Conservation (phyloP, 768 basidiomycete species). For the Rubroboletus satanas region DNA sequence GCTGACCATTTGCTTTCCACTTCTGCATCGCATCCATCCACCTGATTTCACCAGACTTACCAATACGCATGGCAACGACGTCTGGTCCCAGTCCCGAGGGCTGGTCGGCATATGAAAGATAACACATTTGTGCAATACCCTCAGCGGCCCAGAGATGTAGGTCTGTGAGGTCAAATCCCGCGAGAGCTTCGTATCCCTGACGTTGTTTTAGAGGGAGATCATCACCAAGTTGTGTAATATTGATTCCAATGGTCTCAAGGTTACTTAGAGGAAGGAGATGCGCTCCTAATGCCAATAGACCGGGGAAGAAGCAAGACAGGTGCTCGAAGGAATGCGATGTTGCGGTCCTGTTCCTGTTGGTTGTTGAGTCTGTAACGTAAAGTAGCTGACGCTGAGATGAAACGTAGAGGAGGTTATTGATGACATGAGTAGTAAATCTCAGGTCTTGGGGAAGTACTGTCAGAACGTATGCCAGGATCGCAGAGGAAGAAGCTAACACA, state of each 20-base stretch:
- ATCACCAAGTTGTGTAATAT: slow-evolving; percentile 36
- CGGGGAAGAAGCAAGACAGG: slow-evolving; percentile 74
- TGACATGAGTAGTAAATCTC: slow-evolving; percentile 55
- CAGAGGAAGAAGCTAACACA: slow-evolving; percentile 47
- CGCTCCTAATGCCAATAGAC: slow-evolving; percentile 67
- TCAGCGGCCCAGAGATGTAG: slow-evolving; percentile 74
- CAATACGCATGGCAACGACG: slow-evolving; percentile 36
- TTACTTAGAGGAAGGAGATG: slow-evolving; percentile 57
- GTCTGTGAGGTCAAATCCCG: slow-evolving; percentile 51
- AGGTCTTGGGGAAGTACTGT: slow-evolving; percentile 42
- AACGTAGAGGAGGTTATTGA: slow-evolving; percentile 63
- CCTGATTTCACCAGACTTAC: slow-evolving; percentile 19
- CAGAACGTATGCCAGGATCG: neutral
- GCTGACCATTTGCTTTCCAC: slow-evolving; percentile 47
- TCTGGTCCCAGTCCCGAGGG: slow-evolving; percentile 68
- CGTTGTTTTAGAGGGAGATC: slow-evolving; percentile 21
- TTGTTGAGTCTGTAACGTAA: slow-evolving; percentile 57
- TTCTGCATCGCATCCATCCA: slow-evolving; percentile 36
- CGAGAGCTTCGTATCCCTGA: slow-evolving; percentile 37
- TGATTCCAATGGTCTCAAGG: slow-evolving; percentile 46
- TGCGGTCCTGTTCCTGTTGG: slow-evolving; percentile 25
- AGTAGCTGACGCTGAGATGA: slow-evolving; percentile 61
- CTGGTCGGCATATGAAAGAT: slow-evolving; percentile 67
- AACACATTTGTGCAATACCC: slow-evolving; percentile 70
- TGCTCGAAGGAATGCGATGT: slow-evolving; percentile 63